phyloP scores from a whole-genome alignment of 2,329 filamentous ascomycete genomes.

The Stagonosporopsis vannaccii region DNA sequence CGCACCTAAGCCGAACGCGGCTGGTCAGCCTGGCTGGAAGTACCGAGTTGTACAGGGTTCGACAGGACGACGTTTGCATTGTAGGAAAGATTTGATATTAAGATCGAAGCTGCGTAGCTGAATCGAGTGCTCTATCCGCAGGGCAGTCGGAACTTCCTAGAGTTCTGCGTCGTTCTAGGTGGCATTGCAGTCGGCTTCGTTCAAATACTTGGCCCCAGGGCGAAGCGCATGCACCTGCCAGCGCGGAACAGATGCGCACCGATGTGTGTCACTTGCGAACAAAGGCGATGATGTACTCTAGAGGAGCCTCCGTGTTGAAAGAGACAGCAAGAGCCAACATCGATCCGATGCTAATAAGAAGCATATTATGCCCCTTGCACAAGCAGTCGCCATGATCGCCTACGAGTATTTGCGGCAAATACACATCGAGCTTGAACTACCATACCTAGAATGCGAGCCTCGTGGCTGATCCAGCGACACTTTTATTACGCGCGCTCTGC shows the following conservation, averaged over 20 bases:
- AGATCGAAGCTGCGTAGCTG: neutral
- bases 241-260: neutral
- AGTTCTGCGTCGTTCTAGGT: neutral
- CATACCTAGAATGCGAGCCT: neutral
- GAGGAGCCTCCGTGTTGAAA: neutral
- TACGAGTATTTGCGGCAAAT: neutral
- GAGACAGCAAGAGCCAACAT: neutral
- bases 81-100: neutral
- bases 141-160: neutral
- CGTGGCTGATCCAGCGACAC: neutral
- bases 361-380: neutral
- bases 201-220: neutral
- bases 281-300: neutral
- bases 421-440: neutral
- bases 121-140: neutral
- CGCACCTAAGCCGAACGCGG: neutral
- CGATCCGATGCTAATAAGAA: neutral
- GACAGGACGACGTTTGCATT: neutral
- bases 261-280: neutral
- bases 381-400: neutral
- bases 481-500: neutral
- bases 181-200: neutral
- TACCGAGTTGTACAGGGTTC: neutral
- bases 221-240: neutral
- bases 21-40: neutral